These are phyloP conservation scores for Paratinospora sagittata DNA, from an alignment of 164 flowering plant genomes.

Conservation along the genomic window DNA sequence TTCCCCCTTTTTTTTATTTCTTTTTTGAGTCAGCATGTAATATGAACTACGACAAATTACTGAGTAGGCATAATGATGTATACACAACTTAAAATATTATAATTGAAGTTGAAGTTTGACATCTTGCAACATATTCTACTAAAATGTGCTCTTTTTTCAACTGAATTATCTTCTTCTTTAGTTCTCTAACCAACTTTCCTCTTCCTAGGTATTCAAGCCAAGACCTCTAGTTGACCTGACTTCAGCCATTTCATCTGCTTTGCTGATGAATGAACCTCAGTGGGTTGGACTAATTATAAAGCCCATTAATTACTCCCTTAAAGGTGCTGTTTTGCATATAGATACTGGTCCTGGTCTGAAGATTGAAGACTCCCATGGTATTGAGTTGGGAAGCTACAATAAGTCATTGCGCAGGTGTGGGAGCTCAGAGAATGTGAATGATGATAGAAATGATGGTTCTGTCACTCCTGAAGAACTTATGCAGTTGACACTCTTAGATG, in stretches of 20 bases:
- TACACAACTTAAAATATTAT: neutral
- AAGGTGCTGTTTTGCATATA: conserved; percentile 78
- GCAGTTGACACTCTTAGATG: conserved; percentile 49
- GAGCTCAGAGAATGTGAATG: conserved; percentile 14
- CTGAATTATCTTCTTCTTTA: conserved; percentile 1
- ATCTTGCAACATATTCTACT: neutral
- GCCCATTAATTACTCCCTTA: conserved; percentile 84
- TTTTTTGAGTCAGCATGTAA: neutral
- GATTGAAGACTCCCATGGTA: conserved; percentile 53
- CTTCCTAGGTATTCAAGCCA: conserved; percentile 71
- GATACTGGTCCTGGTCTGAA: conserved; percentile 93
- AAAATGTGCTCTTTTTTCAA: neutral
- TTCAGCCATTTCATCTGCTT: conserved; percentile 84
- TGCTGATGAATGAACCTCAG: conserved; percentile 89
- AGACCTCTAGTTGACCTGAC: conserved; percentile 91
- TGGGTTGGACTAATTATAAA: conserved; percentile 82
- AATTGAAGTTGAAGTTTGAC: neutral
- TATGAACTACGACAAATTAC: neutral
- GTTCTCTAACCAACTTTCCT: conserved; percentile 7
- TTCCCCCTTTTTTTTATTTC: no score
- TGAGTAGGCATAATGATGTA: neutral
- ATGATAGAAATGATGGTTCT: conserved; percentile 18
- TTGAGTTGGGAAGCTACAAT: conserved; percentile 68
- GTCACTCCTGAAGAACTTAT: conserved; percentile 30
- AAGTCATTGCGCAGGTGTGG: conserved; percentile 17